phyloP scores from a whole-genome alignment of 2,329 filamentous ascomycete species.

The Colletotrichum navitas region DNA sequence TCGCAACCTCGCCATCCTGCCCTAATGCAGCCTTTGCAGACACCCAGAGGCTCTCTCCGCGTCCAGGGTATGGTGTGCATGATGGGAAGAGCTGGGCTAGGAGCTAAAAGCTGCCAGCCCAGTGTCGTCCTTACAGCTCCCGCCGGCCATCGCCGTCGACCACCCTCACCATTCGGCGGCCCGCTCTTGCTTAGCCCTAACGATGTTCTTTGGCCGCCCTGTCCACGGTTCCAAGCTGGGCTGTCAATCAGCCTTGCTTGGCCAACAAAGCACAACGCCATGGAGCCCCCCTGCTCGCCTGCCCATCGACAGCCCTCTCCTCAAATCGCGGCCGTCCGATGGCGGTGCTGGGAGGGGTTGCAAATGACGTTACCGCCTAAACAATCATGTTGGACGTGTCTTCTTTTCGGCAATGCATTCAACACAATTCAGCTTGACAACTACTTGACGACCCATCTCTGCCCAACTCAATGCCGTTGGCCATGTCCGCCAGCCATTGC shows the following conservation, averaged over 20 bases:
- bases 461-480: slow-evolving; percentile 30
- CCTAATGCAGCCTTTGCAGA: slow-evolving; percentile 26
- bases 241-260: slow-evolving; percentile 30
- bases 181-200: slow-evolving; percentile 14
- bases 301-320: slow-evolving; percentile 20
- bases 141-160: slow-evolving; percentile 1
- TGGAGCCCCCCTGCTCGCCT: slow-evolving; percentile 28
- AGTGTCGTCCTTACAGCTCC: slow-evolving; percentile 5
- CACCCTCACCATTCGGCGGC: slow-evolving; percentile 21
- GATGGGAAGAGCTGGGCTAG: slow-evolving; percentile 25
- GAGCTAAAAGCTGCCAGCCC: slow-evolving; percentile 2
- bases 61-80: slow-evolving; percentile 23
- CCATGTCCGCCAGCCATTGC: not conserved
- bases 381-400: slow-evolving; percentile 17
- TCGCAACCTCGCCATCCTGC: slow-evolving; percentile 5
- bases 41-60: slow-evolving; percentile 1
- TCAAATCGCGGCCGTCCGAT: slow-evolving; percentile 21
- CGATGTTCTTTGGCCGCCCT: slow-evolving; percentile 13
- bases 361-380: slow-evolving; percentile 17
- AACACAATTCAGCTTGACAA: slow-evolving; percentile 1
- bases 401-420: slow-evolving; percentile 2
- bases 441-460: slow-evolving; percentile 8
- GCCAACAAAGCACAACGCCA: slow-evolving; percentile 28
- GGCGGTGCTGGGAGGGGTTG: slow-evolving; percentile 1
- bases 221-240: slow-evolving; percentile 16